Base-by-base conservation (phyloP, 2,329 filamentous ascomycete species). In the Thermothelomyces thermophilus region DNA sequence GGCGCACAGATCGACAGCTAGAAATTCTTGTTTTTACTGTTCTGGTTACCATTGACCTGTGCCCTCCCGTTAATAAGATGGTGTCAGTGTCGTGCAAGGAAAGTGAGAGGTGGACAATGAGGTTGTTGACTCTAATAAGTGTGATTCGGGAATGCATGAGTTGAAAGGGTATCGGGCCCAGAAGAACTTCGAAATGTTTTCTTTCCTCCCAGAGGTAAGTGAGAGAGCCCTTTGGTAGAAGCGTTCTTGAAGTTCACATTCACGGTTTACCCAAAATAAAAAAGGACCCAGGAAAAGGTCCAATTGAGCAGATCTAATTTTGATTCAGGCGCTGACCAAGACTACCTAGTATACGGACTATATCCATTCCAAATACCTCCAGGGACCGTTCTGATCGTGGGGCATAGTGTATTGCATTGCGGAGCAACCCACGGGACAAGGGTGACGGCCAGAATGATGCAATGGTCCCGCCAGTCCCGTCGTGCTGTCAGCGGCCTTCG, bases 381-480 rank as follows among this genome's bases (percentile, higher is more conserved):
- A n/a, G n/a, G n/a, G n/a, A n/a, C n/a, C n/a, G n/a, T n/a, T n/a
- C n/a, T n/a, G n/a, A 26, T 26, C 24, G 24, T 9, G 45, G 45
- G 45, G 45, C 33, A n/a, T n/a, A n/a, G n/a, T n/a, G n/a, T n/a
- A n/a, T n/a, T n/a, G n/a, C n/a, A 41, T 14, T 36, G 48, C 48
- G 48, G 42, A 36, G 48, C 41, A 39, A 10, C 30, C 13, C 28
- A 17, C 3, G 13, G 24, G 5, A 9, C 24, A 26, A 5, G 24
- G 24, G 33, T 11, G 8, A n/a, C n/a, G 6, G 7, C 19, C 9
- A 17, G 37, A 42, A 42, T 51, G 49, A 51, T 51, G 49, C 49
- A 51, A 51, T 51, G 39, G 43, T 31, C 33, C 43, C 48, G 24
- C 41, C 22, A 14, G n/a, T 8, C 41, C 22, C 14, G n/a, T 8